Percentiles rank a stretch among this genome's conserved stretches.
Evolutionary conservation across 176 grass and related monocot species (phyloP).

Genomic region (Dactylis glomerata): DNA sequence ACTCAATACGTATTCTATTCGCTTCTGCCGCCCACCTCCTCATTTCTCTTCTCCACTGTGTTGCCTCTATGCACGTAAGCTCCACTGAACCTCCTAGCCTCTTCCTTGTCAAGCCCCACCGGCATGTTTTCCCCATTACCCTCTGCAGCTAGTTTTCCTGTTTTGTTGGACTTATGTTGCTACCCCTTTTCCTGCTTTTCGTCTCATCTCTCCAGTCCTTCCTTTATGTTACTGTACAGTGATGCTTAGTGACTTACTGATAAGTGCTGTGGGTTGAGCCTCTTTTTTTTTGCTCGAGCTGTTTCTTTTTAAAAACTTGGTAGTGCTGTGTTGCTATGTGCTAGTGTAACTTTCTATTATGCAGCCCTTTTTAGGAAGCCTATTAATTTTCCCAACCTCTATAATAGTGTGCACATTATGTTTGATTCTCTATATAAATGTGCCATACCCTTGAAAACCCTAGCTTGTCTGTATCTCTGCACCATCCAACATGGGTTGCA

Average conservation of each 20-base stretch:
- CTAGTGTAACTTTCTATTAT: not conserved
- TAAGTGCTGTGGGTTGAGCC: not conserved
- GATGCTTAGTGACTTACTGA: not conserved
- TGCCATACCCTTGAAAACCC: not conserved
- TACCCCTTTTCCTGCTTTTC: not conserved
- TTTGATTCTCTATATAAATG: not conserved
- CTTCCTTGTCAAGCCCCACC: not conserved
- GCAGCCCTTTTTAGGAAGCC: not conserved
- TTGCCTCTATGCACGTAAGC: not conserved
- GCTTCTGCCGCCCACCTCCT: not conserved
- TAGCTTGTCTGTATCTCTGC: not conserved
- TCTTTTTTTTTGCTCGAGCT: not conserved
- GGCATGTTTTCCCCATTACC: not conserved
- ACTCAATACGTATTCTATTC: not conserved
- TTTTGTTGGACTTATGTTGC: not conserved
- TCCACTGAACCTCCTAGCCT: not conserved
- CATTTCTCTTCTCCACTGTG: not conserved
- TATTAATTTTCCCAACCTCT: not conserved
- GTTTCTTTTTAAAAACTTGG: not conserved
- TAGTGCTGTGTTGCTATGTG: not conserved
- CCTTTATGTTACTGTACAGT: not conserved
- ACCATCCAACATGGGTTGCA: not conserved
- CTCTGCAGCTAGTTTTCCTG: not conserved
- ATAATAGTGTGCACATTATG: not conserved
- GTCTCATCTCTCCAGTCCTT: not conserved